phyloP scores from a whole-genome alignment of 2,329 filamentous ascomycete species.

The Pyrenochaeta sp. region DNA sequence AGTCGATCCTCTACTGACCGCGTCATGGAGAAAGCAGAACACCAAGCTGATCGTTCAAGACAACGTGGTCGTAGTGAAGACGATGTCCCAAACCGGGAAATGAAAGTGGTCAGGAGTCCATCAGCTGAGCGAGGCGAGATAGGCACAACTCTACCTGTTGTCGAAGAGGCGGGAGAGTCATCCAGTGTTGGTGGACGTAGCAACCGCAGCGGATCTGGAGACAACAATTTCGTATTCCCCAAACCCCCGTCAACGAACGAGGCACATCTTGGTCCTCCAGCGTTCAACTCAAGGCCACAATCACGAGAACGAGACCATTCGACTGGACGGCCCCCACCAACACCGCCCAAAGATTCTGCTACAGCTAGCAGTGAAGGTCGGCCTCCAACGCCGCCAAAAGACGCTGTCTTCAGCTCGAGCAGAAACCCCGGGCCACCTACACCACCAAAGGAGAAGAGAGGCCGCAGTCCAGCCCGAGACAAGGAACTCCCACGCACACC shows the following conservation, averaged over 20 bases:
- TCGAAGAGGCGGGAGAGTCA: slow-evolving; percentile 87
- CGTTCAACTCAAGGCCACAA: slow-evolving; percentile 12
- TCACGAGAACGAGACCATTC: slow-evolving; percentile 35
- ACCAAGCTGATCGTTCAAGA: slow-evolving; percentile 66
- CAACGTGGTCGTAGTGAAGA: slow-evolving; percentile 57
- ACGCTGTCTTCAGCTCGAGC: slow-evolving; percentile 28
- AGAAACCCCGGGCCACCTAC: slow-evolving; percentile 47
- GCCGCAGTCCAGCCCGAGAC: slow-evolving; percentile 33
- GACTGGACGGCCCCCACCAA: slow-evolving; percentile 50
- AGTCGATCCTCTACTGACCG: slow-evolving; percentile 55
- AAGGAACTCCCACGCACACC: slow-evolving; percentile 47
- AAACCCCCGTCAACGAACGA: slow-evolving; percentile 31
- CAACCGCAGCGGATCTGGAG: slow-evolving; percentile 47
- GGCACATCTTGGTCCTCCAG: slow-evolving; percentile 17
- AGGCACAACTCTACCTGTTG: slow-evolving; percentile 75
- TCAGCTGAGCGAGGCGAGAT: slow-evolving; percentile 64
- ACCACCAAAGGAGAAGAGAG: slow-evolving; percentile 48
- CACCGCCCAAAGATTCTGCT: slow-evolving; percentile 52
- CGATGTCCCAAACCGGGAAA: slow-evolving; percentile 67
- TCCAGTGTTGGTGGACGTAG: slow-evolving; percentile 70
- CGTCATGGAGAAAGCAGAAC: slow-evolving; percentile 67
- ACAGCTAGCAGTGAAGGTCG: slow-evolving; percentile 29
- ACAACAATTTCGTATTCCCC: slow-evolving; percentile 12
- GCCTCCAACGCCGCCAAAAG: slow-evolving; percentile 50
- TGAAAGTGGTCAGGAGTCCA: slow-evolving; percentile 65